Evolutionary conservation across 306 rosid genomes (phyloP).

Genomic region (Phaseolus lunatus): DNA sequence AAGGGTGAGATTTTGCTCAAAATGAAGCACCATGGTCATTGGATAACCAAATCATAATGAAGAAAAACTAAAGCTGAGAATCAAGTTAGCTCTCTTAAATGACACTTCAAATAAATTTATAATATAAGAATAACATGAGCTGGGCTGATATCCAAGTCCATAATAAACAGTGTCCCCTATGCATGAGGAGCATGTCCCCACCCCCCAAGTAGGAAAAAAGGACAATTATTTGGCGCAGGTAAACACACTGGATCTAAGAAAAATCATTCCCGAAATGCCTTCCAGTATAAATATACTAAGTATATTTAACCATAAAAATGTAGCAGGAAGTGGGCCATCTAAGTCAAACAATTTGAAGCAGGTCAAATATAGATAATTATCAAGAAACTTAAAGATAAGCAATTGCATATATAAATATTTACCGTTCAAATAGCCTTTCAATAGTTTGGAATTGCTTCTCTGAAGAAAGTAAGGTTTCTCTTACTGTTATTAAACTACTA

Average conservation of each 20-base stretch:
- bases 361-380: conserved; percentile 11
- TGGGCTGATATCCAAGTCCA: neutral
- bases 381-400: neutral
- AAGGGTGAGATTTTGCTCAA: conserved; percentile 25
- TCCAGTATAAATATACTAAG: conserved; percentile 5
- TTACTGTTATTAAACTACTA: conserved; percentile 85
- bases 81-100: neutral
- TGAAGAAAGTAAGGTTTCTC: conserved; percentile 88
- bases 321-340: conserved; percentile 30
- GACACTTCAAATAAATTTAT: neutral
- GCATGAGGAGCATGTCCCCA: neutral
- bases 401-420: conserved; percentile 39
- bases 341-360: conserved; percentile 33
- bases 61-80: conserved; percentile 1
- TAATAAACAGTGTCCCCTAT: neutral
- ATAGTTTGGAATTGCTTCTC: conserved; percentile 92
- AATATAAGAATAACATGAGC: conserved; percentile 10
- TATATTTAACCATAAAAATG: conserved; percentile 11
- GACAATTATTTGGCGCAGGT: conserved; percentile 15
- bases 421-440: conserved; percentile 89
- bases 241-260: conserved; percentile 21
- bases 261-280: neutral
- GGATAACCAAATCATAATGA: neutral
- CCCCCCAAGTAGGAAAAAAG: neutral
- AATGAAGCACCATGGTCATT: neutral